These are phyloP conservation scores for Symbiodinium natans DNA, from an alignment of 73 alveolate species.

Conservation along the genomic window DNA sequence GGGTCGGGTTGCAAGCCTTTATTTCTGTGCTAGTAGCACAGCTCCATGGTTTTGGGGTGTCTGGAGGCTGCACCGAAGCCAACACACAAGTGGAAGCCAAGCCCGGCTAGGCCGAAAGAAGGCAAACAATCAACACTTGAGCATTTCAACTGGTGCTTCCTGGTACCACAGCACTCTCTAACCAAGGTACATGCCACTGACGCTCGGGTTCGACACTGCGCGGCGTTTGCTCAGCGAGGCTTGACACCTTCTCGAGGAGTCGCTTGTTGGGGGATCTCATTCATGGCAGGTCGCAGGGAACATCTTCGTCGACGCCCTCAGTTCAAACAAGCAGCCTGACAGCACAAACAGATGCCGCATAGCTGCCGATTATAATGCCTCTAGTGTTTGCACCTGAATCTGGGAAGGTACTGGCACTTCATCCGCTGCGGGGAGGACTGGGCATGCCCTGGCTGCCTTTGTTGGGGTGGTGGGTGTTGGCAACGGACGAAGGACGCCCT, in stretches of 20 bases:
- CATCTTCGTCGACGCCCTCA: constrained; percentile 42
- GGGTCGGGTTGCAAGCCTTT: too few relatives aligned
- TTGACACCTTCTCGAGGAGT: not conserved
- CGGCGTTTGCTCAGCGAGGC: constrained; percentile 51
- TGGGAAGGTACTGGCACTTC: constrained; percentile 48
- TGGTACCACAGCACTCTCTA: too few relatives aligned
- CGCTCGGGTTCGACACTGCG: constrained; percentile 62
- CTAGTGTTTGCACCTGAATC: not conserved
- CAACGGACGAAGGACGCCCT: not conserved
- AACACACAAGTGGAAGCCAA: too few relatives aligned
- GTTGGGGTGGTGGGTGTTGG: not conserved
- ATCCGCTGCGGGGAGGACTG: constrained; percentile 70
- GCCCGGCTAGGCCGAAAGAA: too few relatives aligned
- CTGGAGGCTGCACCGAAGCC: too few relatives aligned
- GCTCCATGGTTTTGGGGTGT: too few relatives aligned
- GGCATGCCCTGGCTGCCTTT: too few relatives aligned
- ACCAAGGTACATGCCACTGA: constrained; percentile 25
- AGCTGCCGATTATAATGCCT: not conserved
- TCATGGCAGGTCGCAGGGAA: constrained; percentile 31
- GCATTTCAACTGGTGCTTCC: too few relatives aligned
- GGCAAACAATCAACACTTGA: too few relatives aligned
- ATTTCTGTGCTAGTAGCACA: too few relatives aligned
- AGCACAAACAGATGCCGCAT: not conserved
- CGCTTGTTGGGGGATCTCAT: too few relatives aligned
- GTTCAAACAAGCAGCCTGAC: constrained; percentile 15